These are phyloP conservation scores for Neobulgaria alba DNA, from an alignment of 2,329 filamentous ascomycete species.

Conservation along the genomic window DNA sequence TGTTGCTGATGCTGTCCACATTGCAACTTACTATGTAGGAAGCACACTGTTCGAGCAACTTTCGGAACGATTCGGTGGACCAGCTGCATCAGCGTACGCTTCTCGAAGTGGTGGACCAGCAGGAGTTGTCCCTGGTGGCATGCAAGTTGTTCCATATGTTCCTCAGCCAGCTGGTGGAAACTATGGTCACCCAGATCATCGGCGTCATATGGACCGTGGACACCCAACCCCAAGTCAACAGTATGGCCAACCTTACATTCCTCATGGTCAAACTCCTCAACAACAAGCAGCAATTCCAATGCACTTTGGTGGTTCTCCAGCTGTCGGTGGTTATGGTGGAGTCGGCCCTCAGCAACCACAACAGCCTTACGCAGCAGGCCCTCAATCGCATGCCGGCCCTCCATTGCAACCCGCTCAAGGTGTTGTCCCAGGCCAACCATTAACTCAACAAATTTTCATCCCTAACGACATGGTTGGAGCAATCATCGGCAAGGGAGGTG, in stretches of 20 bases:
- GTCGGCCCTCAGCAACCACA: conserved; percentile 72
- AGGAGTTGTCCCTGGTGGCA: conserved; percentile 88
- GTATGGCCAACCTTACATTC: conserved; percentile 53
- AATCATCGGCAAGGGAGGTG: conserved; percentile 96
- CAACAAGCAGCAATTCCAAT: conserved; percentile 54
- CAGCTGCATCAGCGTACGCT: conserved; percentile 94
- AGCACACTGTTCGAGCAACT: conserved; percentile 97
- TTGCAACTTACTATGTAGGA: conserved; percentile 96
- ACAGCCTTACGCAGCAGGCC: conserved; percentile 48
- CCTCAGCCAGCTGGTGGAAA: conserved; percentile 89
- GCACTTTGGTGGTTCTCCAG: conserved; percentile 58
- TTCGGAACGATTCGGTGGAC: conserved; percentile 91
- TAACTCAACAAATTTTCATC: conserved; percentile 98
- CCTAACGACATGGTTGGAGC: conserved; percentile 99
- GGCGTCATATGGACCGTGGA: conserved; percentile 65
- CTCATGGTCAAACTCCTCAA: conserved; percentile 44
- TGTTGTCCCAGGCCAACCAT: conserved; percentile 68
- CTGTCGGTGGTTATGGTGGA: conserved; percentile 66
- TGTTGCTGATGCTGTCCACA: conserved; percentile 96
- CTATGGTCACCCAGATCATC: conserved; percentile 85
- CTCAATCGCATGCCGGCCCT: conserved; percentile 57
- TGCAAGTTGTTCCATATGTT: conserved; percentile 98
- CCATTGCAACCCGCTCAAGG: conserved; percentile 68
- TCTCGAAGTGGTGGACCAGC: conserved; percentile 89
- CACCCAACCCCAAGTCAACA: conserved; percentile 69